A percentile compares a stretch with the other conserved stretches of the same genome.
These are phyloP conservation scores for Colletotrichum filicis DNA, from an alignment of 2,329 filamentous ascomycete genomes.

Conservation along the genomic window DNA sequence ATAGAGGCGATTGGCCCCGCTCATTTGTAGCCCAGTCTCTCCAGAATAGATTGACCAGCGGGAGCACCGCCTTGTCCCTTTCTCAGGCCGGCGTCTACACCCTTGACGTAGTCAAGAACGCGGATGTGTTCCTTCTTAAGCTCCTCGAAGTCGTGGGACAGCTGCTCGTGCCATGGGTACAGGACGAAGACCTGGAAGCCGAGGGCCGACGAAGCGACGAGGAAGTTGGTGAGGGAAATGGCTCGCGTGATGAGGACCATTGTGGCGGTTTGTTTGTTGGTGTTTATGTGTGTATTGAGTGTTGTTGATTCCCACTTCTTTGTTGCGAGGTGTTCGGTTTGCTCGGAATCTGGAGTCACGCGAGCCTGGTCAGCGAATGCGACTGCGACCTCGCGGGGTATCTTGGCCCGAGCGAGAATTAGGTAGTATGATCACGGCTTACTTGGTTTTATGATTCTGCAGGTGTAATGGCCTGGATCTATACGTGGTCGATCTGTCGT, in stretches of 20 bases:
- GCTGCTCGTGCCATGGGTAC: slow-evolving; percentile 76
- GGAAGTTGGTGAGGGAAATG: slow-evolving; percentile 73
- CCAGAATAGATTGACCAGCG: slow-evolving; percentile 31
- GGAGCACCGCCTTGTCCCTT: slow-evolving; percentile 30
- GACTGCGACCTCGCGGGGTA: slow-evolving; percentile 7
- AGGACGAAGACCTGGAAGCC: slow-evolving; percentile 76
- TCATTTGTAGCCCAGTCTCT: slow-evolving; percentile 37
- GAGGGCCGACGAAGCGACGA: slow-evolving; percentile 72
- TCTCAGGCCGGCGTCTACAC: slow-evolving; percentile 33
- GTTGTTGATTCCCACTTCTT: background rate
- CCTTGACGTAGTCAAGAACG: slow-evolving; percentile 50
- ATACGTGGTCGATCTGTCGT: slow-evolving; percentile 1
- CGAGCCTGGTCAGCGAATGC: slow-evolving; percentile 3
- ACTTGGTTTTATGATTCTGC: background rate
- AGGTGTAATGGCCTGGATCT: background rate
- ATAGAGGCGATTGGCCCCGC: background rate
- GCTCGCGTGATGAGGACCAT: slow-evolving; percentile 52
- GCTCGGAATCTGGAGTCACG: background rate
- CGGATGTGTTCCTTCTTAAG: slow-evolving; percentile 67
- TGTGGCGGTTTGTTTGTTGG: slow-evolving; percentile 1
- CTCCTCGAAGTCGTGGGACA: slow-evolving; percentile 70
- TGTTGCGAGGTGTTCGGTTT: background rate
- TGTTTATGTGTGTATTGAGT: background rate
- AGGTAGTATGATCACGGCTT: background rate
- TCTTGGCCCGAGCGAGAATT: slow-evolving; percentile 11